Conservation (phyloP, 257 asterid species). For the Salvia splendens region DNA sequence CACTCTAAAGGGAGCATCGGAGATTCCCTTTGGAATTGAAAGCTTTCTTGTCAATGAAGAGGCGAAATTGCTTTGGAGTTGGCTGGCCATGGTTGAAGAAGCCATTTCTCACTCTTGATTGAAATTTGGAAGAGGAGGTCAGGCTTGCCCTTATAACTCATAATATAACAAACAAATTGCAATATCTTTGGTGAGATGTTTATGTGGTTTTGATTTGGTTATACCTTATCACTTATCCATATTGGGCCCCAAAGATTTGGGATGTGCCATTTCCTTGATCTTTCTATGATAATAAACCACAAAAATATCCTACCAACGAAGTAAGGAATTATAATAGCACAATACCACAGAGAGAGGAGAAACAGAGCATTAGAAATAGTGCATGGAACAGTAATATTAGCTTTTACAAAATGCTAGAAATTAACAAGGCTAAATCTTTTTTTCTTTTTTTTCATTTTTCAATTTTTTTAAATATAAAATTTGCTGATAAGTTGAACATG, state of each 20-base stretch:
- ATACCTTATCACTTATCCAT: conserved; percentile 70
- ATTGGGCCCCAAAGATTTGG: conserved; percentile 19
- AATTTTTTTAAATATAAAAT: conserved; percentile 43
- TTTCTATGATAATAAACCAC: not conserved
- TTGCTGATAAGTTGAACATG: conserved; percentile 49
- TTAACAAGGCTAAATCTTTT: conserved; percentile 45
- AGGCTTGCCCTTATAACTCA: conserved; percentile 7
- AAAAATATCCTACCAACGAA: no score
- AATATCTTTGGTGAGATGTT: conserved; percentile 63
- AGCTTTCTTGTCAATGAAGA: conserved; percentile 57
- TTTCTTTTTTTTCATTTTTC: conserved; percentile 18
- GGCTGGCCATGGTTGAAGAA: conserved; percentile 84
- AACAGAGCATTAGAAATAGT: no score
- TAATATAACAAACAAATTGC: conserved; percentile 20
- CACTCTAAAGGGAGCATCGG: conserved; percentile 71
- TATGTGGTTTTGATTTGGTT: conserved; percentile 17
- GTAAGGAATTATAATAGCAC: fast-evolving
- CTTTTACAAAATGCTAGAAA: conserved; percentile 60
- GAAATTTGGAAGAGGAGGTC: not conserved
- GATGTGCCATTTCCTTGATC: conserved; percentile 2
- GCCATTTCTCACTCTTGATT: conserved; percentile 62
- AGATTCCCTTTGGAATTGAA: conserved; percentile 70
- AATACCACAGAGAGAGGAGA: no score
- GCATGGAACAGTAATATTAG: conserved; percentile 34
- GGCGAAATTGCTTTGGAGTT: conserved; percentile 62